Evolutionary conservation across 2,329 filamentous ascomycete species (phyloP).

Genomic region (Coleophoma crateriformis): DNA sequence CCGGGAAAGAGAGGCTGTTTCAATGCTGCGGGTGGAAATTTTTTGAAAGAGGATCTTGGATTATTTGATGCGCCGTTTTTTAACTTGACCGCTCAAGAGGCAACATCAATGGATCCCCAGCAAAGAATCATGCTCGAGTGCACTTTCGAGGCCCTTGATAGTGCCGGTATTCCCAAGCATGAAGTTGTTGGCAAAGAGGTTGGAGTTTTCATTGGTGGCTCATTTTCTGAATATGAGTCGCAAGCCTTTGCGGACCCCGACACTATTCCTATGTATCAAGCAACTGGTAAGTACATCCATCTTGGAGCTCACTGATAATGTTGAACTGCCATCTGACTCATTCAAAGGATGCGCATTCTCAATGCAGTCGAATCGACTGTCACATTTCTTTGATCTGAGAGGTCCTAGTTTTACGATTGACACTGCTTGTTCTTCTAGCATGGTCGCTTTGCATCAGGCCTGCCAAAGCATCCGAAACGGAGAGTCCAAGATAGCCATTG

Average conservation of each 20-base stretch:
- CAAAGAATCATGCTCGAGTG: constrained; percentile 69
- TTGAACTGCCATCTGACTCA: too few relatives aligned
- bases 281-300: constrained; percentile 32
- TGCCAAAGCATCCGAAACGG: constrained; percentile 42
- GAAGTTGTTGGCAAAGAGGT: constrained; percentile 12
- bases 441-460: constrained; percentile 48
- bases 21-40: constrained; percentile 12
- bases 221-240: constrained; percentile 9
- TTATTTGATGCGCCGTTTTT: constrained; percentile 43
- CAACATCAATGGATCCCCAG: constrained; percentile 73
- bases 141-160: constrained; percentile 60
- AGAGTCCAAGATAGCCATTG: constrained; percentile 28
- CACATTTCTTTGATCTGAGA: constrained; percentile 46
- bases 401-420: constrained; percentile 52
- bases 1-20: constrained; percentile 15
- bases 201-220: constrained; percentile 13
- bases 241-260: constrained; percentile 35
- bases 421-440: constrained; percentile 51
- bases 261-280: constrained; percentile 43
- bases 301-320: too few relatives aligned
- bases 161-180: constrained; percentile 12
- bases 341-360: constrained; percentile 32
- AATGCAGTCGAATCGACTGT: constrained; percentile 49
- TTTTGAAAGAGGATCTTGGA: constrained; percentile 13
- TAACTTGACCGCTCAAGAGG: constrained; percentile 77